Evolutionary conservation across 208 protist species (phyloP).

Genomic region (Trypanosomatidae sp.): DNA sequence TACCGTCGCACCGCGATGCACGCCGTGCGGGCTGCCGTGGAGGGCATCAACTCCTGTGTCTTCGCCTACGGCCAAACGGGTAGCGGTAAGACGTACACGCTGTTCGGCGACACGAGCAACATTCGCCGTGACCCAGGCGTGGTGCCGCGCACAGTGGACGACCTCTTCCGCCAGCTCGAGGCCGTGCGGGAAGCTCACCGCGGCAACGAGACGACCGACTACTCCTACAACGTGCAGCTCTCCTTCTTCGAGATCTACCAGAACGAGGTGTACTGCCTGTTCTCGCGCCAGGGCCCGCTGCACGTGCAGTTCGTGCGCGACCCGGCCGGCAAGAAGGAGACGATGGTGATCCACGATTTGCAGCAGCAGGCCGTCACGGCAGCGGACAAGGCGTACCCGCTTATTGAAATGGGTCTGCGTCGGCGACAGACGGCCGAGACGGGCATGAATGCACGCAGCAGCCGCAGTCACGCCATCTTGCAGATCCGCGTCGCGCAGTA

Average conservation of each 20-base stretch:
- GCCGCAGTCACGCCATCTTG: conserved; percentile 93
- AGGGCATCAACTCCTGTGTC: conserved; percentile 73
- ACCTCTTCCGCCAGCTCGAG: conserved; percentile 65
- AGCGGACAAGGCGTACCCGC: conserved; percentile 52
- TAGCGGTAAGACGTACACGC: conserved; percentile 11
- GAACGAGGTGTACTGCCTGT: conserved; percentile 74
- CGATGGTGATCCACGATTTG: conserved; percentile 65
- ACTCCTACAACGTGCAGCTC: conserved; percentile 60
- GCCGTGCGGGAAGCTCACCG: conserved; percentile 30
- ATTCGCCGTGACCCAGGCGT: conserved; percentile 66
- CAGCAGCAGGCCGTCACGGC: conserved; percentile 50
- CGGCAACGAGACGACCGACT: conserved; percentile 38
- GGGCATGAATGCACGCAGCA: conserved; percentile 82
- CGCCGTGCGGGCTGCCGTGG: conserved; percentile 67
- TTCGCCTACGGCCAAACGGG: conserved; percentile 13
- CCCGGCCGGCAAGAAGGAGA: conserved; percentile 47
- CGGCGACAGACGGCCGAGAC: conserved; percentile 87
- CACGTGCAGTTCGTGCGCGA: conserved; percentile 61
- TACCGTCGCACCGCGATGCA: conserved; percentile 66
- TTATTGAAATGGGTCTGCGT: conserved; percentile 86
- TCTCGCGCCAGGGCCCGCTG: conserved; percentile 68
- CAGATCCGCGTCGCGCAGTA: conserved; percentile 66
- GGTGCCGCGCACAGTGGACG: conserved; percentile 61
- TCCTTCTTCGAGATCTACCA: conserved; percentile 87
- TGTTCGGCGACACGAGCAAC: conserved; percentile 73